Evolutionary conservation across 2,329 filamentous ascomycete genomes (phyloP), one percentile per base, ranked within the genome.

Genomic region (Alternaria angustiovoidea): DNA sequence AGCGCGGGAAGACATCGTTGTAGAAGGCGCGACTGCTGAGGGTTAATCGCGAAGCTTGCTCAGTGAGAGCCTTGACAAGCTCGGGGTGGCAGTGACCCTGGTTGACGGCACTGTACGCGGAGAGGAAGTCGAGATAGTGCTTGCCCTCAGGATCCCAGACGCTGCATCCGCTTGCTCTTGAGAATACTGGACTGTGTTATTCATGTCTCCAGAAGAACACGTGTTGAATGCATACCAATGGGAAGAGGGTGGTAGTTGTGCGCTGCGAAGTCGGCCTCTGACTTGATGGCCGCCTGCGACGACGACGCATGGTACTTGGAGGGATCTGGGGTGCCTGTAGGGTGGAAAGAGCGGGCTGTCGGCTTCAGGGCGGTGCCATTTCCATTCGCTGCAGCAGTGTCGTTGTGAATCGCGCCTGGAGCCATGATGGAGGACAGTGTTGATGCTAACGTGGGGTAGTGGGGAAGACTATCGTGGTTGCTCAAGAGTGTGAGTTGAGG

Each of bases 221-320:
- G 20, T 20, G 5, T 7, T 34, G 28, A 22, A n/a, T 47, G 52
- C 72, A 44, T 72, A 77, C 76, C 95, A 61, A 99, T 89, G 41
- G 95, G 95, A 2, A 99, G 87, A 16, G 95, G 95, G 81, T 98
- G 94, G 85, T 99, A 99, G 85, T 99, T 99, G 87, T 99, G 95
- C 49, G 95, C 95, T 51, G 95, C 95, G 79, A 88, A 94, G 77
- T 91, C 84, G 74, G 92, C 85, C 83, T 99, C 95, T 54, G 89
- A 83, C 54, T 88, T 82, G 78, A 97, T 96, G 71, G 95, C 94
- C 70, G 86, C 84, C 59, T 89, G 83, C 43, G 93, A 94, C 26
- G 94, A 93, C 20, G 91, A 79, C 56, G 93, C 86, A 82, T 97
- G 95, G 83, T 88, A 88, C 61, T 76, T 80, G 36, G 84, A 79